Evolutionary conservation across 2,329 filamentous ascomycete genomes (phyloP), one percentile per base, ranked within the genome.

Genomic region (Aspergillus puulaauensis): DNA sequence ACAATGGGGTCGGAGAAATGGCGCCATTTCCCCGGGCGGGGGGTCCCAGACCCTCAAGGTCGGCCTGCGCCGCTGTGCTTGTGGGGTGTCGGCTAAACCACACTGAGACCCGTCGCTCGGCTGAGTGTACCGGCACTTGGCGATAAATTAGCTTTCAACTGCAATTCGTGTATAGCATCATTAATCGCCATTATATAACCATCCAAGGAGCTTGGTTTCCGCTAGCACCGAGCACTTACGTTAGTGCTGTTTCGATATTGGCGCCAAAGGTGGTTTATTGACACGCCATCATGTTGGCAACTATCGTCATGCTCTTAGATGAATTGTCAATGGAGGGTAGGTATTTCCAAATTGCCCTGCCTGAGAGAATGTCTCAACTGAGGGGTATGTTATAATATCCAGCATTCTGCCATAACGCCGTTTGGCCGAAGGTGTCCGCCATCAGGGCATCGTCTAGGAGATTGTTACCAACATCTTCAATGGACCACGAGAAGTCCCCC

Each of bases 1-100:
- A 24, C 27, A 54, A 54, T n/a, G n/a, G 35, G 48, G 27, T 41
- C 21, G 14, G 44, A 54, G 5, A 54, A 52, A 47, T 48, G 21
- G 52, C 52, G 43, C 61, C 56, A 56, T 50, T 31, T 39, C 57
- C 60, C 58, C 59, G 60, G 57, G 44, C 50, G 62, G 64, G 57
- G 57, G 60, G 55, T 24, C 44, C 35, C 37, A 17, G 24, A 40
- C 6, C 21, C 31, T 19, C n/a, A 24, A 23, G 43, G 5, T 23
- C 44, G 23, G 31, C 43, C n/a, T 48, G 52, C 14, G 24, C 24
- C 24, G 24, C 9, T 21, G 8, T 31, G 27, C 45, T 58, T 59
- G 63, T 57, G 64, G 64, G 64, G 58, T 59, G 23, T 60, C 39
- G 33, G 66, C 66, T 68, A 68, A 62, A 66, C 62, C 63, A 50